Conservation (phyloP, 495 filamentous ascomycete species). For the Xylaria grammica region DNA sequence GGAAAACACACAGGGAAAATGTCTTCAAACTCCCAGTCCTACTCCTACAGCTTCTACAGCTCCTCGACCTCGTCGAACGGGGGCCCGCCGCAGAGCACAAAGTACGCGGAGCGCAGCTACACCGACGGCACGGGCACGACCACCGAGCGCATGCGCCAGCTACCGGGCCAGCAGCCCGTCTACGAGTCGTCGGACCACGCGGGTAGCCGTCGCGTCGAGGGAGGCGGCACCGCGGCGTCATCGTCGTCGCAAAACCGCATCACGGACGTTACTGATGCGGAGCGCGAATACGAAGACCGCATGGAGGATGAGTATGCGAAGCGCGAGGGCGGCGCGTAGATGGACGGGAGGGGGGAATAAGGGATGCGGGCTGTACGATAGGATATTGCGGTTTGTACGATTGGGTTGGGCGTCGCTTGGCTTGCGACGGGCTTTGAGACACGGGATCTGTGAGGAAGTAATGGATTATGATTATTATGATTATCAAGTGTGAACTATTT, state of each 20-base stretch:
- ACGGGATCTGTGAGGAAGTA: background rate
- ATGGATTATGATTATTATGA: background rate
- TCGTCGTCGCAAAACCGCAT: constrained; percentile 22
- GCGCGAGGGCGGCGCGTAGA: constrained; percentile 69
- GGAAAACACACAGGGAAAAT: background rate
- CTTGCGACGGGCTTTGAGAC: background rate
- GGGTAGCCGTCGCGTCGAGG: background rate
- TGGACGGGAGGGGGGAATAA: background rate
- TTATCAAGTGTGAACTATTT: no score
- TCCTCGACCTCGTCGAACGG: constrained; percentile 17
- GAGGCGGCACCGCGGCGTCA: background rate
- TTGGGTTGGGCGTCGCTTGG: no score
- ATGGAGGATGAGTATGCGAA: constrained; percentile 84
- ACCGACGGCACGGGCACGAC: constrained; percentile 13
- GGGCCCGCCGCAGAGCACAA: constrained; percentile 1
- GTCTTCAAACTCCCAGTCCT: constrained; percentile 15
- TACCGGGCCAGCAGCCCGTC: constrained; percentile 20
- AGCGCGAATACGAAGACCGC: constrained; percentile 66
- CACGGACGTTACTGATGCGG: constrained; percentile 30
- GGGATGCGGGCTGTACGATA: background rate
- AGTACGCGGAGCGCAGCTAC: constrained; percentile 23
- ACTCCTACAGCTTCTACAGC: constrained; percentile 31
- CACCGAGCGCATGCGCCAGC: constrained; percentile 20
- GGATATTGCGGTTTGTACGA: no score
- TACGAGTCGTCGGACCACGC: constrained; percentile 14